phyloP scores from a whole-genome alignment of 2,329 filamentous ascomycete genomes.

The Dactylonectria estremocensis region DNA sequence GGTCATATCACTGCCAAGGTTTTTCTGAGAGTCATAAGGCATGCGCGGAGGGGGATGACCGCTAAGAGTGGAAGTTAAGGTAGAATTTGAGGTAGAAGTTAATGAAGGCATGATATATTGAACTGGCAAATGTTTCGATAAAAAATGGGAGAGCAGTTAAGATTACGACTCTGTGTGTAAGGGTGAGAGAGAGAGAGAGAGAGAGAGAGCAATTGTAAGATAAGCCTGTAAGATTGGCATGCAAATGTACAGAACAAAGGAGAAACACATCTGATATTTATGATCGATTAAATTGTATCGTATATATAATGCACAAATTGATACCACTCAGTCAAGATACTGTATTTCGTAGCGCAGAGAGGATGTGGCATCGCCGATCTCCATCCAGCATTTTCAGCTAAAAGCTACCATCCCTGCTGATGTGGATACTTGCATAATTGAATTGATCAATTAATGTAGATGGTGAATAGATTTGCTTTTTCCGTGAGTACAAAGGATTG shows the following conservation, averaged over 20 bases:
- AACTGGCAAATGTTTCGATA: neutral
- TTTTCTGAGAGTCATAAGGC: conserved; percentile 10
- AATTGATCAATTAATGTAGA: no score
- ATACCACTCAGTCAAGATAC: neutral
- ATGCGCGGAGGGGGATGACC: conserved; percentile 20
- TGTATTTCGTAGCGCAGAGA: neutral
- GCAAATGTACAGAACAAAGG: neutral
- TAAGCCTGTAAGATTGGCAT: neutral
- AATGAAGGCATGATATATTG: conserved; percentile 18
- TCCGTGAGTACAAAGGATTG: no score
- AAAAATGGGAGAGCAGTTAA: conserved; percentile 2
- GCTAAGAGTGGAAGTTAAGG: conserved; percentile 21
- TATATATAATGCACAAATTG: neutral
- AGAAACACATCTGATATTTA: conserved; percentile 13
- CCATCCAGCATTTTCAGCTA: conserved; percentile 6
- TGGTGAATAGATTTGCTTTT: no score
- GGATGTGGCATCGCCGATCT: conserved; percentile 8
- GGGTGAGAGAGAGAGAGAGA: conserved; percentile 4
- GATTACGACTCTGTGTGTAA: conserved; percentile 6
- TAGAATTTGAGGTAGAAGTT: conserved; percentile 22
- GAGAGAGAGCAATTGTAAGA: conserved; percentile 6
- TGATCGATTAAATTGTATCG: conserved; percentile 1
- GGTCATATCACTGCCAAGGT: conserved; percentile 22
- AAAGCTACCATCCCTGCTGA: conserved; percentile 6
- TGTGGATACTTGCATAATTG: conserved; percentile 11